Conservation (phyloP, 768 basidiomycete species). For the Phaeolepiota aurea region DNA sequence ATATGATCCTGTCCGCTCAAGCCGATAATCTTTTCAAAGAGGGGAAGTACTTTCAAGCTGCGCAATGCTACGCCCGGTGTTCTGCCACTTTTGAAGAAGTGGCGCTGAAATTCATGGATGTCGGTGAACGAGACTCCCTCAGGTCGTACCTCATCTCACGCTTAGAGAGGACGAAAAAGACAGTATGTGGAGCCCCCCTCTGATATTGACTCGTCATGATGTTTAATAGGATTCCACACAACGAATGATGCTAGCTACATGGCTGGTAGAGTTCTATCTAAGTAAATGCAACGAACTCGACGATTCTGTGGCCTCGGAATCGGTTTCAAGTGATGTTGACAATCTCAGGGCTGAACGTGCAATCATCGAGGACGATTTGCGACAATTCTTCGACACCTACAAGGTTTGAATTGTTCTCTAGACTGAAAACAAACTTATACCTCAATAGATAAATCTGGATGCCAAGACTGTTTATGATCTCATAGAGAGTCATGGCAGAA, state of each 20-base stretch:
- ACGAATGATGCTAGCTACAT: slow-evolving; percentile 95
- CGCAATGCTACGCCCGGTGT: slow-evolving; percentile 86
- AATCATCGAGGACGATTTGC: slow-evolving; percentile 88
- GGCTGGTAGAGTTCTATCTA: slow-evolving; percentile 96
- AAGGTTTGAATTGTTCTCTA: slow-evolving; percentile 42
- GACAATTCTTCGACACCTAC: slow-evolving; percentile 90
- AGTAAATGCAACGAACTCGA: slow-evolving; percentile 96
- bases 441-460: slow-evolving; percentile 71
- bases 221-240: slow-evolving; percentile 74
- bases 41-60: slow-evolving; percentile 83
- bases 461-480: slow-evolving; percentile 84
- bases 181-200: slow-evolving; percentile 39
- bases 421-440: background rate
- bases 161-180: slow-evolving; percentile 77
- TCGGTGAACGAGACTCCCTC: slow-evolving; percentile 82
- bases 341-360: slow-evolving; percentile 73
- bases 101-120: slow-evolving; percentile 82
- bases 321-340: slow-evolving; percentile 71
- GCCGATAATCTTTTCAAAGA: slow-evolving; percentile 74
- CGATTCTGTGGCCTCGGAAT: slow-evolving; percentile 86
- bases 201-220: too few relatives aligned
- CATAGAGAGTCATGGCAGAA: slow-evolving; percentile 88
- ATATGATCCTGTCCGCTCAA: slow-evolving; percentile 76
- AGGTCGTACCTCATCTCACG: slow-evolving; percentile 85
- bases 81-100: slow-evolving; percentile 89